Evolutionary conservation across 2,329 filamentous ascomycete species (phyloP).

Genomic region (Keithomyces neogunnii): DNA sequence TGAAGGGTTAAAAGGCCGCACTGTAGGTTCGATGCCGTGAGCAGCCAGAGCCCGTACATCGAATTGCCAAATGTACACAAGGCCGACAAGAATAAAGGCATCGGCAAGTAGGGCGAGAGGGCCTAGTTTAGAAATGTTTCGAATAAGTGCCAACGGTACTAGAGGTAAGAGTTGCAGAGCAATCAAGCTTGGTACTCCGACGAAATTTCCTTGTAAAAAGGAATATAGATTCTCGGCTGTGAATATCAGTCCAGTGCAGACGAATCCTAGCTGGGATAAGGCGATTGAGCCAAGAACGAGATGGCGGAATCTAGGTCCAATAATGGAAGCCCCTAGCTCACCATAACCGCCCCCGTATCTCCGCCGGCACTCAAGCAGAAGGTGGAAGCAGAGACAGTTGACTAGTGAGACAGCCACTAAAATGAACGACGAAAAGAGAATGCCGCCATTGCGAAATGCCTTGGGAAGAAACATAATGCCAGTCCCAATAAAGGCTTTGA

Average conservation of each 20-base stretch:
- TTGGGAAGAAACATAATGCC: conserved; percentile 78
- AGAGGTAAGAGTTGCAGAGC: conserved; percentile 56
- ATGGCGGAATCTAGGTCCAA: conserved; percentile 52
- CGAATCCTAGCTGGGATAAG: conserved; percentile 69
- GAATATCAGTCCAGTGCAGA: conserved; percentile 71
- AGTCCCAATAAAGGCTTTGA: conserved; percentile 73
- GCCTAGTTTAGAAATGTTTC: conserved; percentile 68
- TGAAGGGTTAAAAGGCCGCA: conserved; percentile 61
- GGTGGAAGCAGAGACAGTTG: conserved; percentile 63
- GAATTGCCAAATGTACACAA: conserved; percentile 67
- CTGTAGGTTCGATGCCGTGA: conserved; percentile 48
- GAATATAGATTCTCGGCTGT: conserved; percentile 65
- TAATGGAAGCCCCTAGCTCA: conserved; percentile 60
- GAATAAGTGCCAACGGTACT: conserved; percentile 59
- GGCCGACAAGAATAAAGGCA: conserved; percentile 61
- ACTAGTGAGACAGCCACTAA: conserved; percentile 57
- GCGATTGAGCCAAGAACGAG: conserved; percentile 63
- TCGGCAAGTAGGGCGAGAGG: conserved; percentile 62
- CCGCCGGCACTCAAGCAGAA: conserved; percentile 59
- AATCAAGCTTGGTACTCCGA: conserved; percentile 48
- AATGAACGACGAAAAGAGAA: conserved; percentile 64
- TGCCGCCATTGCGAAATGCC: conserved; percentile 69
- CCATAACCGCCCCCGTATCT: conserved; percentile 63
- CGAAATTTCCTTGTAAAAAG: conserved; percentile 48
- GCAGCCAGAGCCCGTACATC: conserved; percentile 50